A percentile compares a stretch with the other conserved stretches of the same genome.
Conservation (phyloP, 1,139 yeast species). For the Sugiyamaella paludigena region DNA sequence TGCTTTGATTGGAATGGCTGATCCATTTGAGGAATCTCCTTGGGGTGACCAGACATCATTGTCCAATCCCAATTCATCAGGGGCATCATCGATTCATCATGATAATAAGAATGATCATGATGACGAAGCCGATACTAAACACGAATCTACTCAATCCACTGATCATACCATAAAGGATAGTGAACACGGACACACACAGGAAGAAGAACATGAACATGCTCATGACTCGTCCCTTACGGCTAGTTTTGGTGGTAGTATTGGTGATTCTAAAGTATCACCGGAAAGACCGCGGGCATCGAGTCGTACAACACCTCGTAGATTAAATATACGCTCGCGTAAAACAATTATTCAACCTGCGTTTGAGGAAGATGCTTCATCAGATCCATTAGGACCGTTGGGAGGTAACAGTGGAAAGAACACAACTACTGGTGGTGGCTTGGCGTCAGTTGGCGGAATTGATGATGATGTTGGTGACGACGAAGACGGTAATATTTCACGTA, state of each 20-base stretch:
- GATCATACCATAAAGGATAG: too few species aligned
- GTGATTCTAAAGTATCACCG: not conserved
- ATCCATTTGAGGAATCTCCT: slow-evolving; percentile 24
- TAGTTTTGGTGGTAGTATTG: slow-evolving; percentile 1
- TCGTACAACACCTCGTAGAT: slow-evolving; percentile 11
- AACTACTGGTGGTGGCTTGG: not conserved
- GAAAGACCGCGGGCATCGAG: slow-evolving; percentile 2
- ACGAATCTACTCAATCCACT: too few species aligned
- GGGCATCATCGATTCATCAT: slow-evolving; percentile 20
- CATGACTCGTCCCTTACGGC: too few species aligned
- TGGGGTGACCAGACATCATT: slow-evolving; percentile 32
- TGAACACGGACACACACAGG: not conserved
- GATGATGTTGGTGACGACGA: slow-evolving; percentile 8
- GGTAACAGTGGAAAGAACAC: slow-evolving; percentile 2
- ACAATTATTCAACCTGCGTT: slow-evolving; percentile 17
- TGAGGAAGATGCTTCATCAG: slow-evolving; percentile 18
- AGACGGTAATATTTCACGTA: not conserved
- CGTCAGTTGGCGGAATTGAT: not conserved
- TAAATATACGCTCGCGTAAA: slow-evolving; percentile 17
- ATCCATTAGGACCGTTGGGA: slow-evolving; percentile 24
- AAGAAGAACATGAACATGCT: too few species aligned
- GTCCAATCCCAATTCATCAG: slow-evolving; percentile 26
- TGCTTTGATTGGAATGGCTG: slow-evolving; percentile 11
- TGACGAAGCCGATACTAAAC: too few species aligned
- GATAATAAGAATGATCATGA: not conserved